These are phyloP conservation scores for Collybia sordida DNA, from an alignment of 768 basidiomycete species.

Conservation along the genomic window DNA sequence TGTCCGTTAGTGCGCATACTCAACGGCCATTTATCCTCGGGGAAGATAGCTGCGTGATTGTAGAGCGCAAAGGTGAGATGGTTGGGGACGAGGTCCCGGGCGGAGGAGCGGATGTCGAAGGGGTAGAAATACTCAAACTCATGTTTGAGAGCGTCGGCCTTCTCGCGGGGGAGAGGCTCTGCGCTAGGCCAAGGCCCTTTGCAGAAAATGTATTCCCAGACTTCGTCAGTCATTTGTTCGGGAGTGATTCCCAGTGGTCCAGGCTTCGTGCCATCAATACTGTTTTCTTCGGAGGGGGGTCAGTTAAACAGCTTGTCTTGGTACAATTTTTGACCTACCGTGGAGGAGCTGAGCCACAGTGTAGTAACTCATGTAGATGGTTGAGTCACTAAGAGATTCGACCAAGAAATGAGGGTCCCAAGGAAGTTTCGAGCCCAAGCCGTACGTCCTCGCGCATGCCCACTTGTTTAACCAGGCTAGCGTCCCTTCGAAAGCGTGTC, in stretches of 20 bases:
- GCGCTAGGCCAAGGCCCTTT: slow-evolving; percentile 72
- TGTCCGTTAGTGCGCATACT: slow-evolving; percentile 97
- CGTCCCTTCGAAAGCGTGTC: slow-evolving; percentile 88
- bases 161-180: slow-evolving; percentile 68
- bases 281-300: slow-evolving; percentile 44
- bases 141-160: slow-evolving; percentile 81
- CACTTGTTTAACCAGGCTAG: slow-evolving; percentile 96
- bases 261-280: slow-evolving; percentile 73
- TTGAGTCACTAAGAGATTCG: slow-evolving; percentile 95
- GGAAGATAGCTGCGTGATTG: slow-evolving; percentile 94
- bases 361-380: slow-evolving; percentile 98
- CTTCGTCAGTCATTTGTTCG: slow-evolving; percentile 95
- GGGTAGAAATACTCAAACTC: slow-evolving; percentile 98
- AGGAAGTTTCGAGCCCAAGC: slow-evolving; percentile 91
- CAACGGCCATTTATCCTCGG: slow-evolving; percentile 84
- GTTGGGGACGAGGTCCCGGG: slow-evolving; percentile 95
- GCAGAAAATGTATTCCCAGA: slow-evolving; percentile 94
- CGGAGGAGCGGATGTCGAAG: slow-evolving; percentile 96
- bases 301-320: not conserved
- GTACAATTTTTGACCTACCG: slow-evolving; percentile 42
- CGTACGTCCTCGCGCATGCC: slow-evolving; percentile 99
- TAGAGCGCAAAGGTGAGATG: slow-evolving; percentile 94
- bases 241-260: slow-evolving; percentile 85
- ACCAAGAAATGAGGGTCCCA: slow-evolving; percentile 98
- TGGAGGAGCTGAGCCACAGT: slow-evolving; percentile 91